Evolutionary conservation across 2,329 filamentous ascomycete species (phyloP).

Genomic region (Aureobasidium sp.): DNA sequence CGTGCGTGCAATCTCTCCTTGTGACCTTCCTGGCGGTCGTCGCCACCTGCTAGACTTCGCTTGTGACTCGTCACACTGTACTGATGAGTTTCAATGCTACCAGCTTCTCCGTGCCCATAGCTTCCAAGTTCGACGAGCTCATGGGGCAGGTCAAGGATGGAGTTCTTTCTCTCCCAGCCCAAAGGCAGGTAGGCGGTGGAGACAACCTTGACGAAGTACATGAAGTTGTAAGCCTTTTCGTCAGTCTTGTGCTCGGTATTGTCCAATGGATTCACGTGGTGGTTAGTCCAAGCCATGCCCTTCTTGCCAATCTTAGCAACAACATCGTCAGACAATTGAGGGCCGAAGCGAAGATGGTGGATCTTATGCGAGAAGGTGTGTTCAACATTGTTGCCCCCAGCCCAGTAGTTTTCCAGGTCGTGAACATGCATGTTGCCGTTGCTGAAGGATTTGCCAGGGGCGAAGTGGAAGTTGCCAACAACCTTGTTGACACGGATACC

Average conservation of each 20-base stretch:
- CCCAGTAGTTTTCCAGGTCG: conserved; percentile 92
- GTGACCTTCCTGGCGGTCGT: conserved; percentile 80
- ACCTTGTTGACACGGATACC: conserved; percentile 95
- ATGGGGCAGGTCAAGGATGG: conserved; percentile 29
- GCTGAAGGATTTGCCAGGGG: conserved; percentile 91
- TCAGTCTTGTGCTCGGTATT: conserved; percentile 66
- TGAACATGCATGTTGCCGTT: conserved; percentile 97
- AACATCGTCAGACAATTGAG: conserved; percentile 72
- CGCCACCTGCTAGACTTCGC: conserved; percentile 75
- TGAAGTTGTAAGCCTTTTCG: conserved; percentile 87
- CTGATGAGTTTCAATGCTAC: conserved; percentile 94
- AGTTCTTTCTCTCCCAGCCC: conserved; percentile 65
- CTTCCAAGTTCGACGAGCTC: conserved; percentile 58
- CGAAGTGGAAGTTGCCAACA: conserved; percentile 96
- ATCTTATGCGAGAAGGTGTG: conserved; percentile 89
- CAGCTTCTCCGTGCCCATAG: conserved; percentile 59
- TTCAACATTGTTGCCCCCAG: conserved; percentile 57
- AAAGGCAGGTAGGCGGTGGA: conserved; percentile 90
- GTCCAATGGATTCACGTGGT: conserved; percentile 90
- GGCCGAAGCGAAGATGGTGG: conserved; percentile 86
- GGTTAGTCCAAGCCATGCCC: conserved; percentile 67
- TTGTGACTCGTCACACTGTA: conserved; percentile 98
- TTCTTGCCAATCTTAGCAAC: conserved; percentile 55
- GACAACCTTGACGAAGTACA: conserved; percentile 99
- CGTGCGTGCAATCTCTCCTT: conserved; percentile 83